Base-by-base conservation (phyloP, 305 asterid species). In the Stenogyne calaminthoides region DNA sequence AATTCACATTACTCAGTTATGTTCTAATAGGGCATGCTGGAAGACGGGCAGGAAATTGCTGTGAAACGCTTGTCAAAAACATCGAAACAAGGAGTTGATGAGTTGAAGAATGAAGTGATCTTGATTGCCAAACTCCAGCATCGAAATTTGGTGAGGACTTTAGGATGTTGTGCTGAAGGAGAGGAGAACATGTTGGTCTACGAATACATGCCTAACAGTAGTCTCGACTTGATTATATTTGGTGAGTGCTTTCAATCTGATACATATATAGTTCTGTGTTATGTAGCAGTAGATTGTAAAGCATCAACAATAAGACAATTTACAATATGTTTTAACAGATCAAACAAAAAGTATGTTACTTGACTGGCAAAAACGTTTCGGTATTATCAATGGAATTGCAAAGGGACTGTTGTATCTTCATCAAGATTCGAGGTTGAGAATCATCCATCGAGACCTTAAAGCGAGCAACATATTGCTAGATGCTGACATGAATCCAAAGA, bases 371-470 rank as follows among this genome's bases (percentile, higher is more conserved):
- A 78, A 44, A 18, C 67, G 82, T 6, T 78, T 78, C 22, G 18
- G 47, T 5, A 78, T 78, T 27, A 74, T 69, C 1, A 69, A 52
- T 12, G 79, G 82, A 4, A 64, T 78, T 8, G 82, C 82, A 14
- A 73, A 65, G 56, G 78, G 82, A 19, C 65, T 78, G 0, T 10
- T 73, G 58, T 78, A 73, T 69, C 82, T 78, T 29, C 82, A 78
- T 62, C 76, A 78, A 42, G 82, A 78, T 46, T 78, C 78, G 8
- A 52, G 76, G 51, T 18, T 73, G 76, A 78, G 82, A 64, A 81
- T 83, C 56, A 81, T 86, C 71, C 90, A 85, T 39, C 74, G 90
- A 40, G 88, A 86, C 59, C 82, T 86, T 70, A 86, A 84, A 77
- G 80, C 83, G 0, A 84, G 89, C 80, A 88, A 85, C 71, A 73